Conservation (phyloP, 192 early-diverging fungal genomes). For the Backusella sp. region DNA sequence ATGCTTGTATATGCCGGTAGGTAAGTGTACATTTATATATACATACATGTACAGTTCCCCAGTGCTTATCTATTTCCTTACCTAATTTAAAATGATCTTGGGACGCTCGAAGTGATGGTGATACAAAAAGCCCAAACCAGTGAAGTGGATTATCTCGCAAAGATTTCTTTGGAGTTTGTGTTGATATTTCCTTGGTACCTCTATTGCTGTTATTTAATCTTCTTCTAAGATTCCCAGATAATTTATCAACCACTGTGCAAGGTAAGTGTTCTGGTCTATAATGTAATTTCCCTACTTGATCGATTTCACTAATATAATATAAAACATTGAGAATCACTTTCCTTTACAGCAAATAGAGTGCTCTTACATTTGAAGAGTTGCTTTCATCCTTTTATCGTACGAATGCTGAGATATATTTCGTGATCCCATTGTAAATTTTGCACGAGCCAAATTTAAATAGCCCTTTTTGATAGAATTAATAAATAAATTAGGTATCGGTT, state of each 20-base stretch:
- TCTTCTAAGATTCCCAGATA: not conserved
- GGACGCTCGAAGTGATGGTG: slow-evolving; percentile 32
- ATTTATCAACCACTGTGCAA: not conserved
- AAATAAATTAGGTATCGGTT: not conserved
- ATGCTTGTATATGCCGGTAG: no score
- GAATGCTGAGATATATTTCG: slow-evolving; percentile 30
- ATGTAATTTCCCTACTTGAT: not conserved
- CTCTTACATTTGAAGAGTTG: slow-evolving; percentile 33
- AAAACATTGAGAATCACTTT: not conserved
- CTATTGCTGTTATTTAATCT: not conserved
- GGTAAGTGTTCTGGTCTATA: not conserved
- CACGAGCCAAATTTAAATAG: slow-evolving; percentile 40
- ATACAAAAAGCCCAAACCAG: slow-evolving; percentile 48
- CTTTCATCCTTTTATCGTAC: slow-evolving; percentile 47
- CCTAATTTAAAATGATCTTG: slow-evolving; percentile 42
- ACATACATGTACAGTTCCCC: not conserved
- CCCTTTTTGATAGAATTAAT: no score
- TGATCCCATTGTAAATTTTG: slow-evolving; percentile 47
- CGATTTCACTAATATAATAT: not conserved
- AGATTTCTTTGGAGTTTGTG: not conserved
- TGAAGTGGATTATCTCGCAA: slow-evolving; percentile 31
- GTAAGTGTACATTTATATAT: not conserved
- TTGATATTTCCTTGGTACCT: not conserved
- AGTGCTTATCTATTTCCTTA: slow-evolving; percentile 9
- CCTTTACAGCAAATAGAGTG: not conserved